Percentiles rank a stretch among this genome's conserved stretches.
These are phyloP conservation scores for Termitomyces sp. DNA, from an alignment of 768 basidiomycete species.

Conservation along the genomic window DNA sequence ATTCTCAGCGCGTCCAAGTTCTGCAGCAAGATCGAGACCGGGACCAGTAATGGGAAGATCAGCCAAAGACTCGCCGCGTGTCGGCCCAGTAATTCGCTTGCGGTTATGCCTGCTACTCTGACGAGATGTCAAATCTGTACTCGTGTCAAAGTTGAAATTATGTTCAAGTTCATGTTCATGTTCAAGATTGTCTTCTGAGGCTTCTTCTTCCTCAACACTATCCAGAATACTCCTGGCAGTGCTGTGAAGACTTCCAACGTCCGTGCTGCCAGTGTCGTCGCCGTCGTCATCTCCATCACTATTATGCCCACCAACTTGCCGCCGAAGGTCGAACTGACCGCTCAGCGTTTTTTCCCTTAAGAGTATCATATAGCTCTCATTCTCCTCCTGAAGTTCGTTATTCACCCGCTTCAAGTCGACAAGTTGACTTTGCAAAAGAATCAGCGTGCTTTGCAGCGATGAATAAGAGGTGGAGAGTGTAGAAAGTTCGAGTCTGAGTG, in stretches of 20 bases:
- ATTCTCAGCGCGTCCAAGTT: constrained; percentile 87
- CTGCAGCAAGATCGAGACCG: constrained; percentile 85
- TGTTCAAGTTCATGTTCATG: constrained; percentile 33
- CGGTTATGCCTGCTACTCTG: constrained; percentile 39
- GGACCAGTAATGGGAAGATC: constrained; percentile 85
- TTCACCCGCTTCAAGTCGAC: constrained; percentile 87
- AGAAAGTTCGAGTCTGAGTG: constrained; percentile 76
- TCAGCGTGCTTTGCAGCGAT: constrained; percentile 77
- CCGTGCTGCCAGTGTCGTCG: constrained; percentile 35
- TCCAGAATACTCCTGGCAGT: constrained; percentile 54
- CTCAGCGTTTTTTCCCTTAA: constrained; percentile 86
- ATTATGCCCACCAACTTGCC: constrained; percentile 49
- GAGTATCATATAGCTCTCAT: constrained; percentile 94
- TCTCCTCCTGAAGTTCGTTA: constrained; percentile 87
- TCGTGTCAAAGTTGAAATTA: constrained; percentile 22
- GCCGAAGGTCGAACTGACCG: constrained; percentile 78
- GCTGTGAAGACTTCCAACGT: constrained; percentile 52
- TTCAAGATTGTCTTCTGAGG: constrained; percentile 34
- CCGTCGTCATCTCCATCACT: constrained; percentile 29
- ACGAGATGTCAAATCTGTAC: constrained; percentile 32
- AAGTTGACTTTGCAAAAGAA: constrained; percentile 81
- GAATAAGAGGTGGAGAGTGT: constrained; percentile 82
- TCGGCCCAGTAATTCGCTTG: constrained; percentile 42
- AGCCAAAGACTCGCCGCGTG: constrained; percentile 76
- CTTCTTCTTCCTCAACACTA: constrained; percentile 56